Evolutionary conservation across 345 rosid genomes (phyloP).

Genomic region (Gossypium australe): DNA sequence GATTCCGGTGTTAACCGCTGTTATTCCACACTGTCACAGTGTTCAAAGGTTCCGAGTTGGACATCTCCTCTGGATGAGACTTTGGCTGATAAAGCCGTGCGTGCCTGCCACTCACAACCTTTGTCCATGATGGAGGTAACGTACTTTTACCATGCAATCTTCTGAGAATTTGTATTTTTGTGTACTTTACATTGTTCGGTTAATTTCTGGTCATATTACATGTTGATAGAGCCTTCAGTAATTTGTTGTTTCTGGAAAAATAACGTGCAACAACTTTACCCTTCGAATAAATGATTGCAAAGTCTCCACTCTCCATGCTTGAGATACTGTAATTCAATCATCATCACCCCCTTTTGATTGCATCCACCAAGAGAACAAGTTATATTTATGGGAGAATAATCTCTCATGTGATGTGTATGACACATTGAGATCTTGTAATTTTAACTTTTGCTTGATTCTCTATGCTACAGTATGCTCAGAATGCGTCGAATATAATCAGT

Average conservation of each 20-base stretch:
- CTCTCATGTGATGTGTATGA: not conserved
- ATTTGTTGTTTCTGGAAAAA: not conserved
- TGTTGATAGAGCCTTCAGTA: not conserved
- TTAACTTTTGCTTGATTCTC: conserved; percentile 11
- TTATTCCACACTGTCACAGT: conserved; percentile 73
- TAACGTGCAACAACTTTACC: not conserved
- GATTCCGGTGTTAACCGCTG: conserved; percentile 65
- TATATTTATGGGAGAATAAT: not conserved
- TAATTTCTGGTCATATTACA: not conserved
- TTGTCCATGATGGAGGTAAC: conserved; percentile 71
- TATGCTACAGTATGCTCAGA: conserved; percentile 58
- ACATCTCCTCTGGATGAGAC: conserved; percentile 53
- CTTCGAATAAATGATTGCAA: not conserved
- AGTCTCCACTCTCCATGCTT: not conserved
- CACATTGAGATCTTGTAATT: conserved; percentile 3
- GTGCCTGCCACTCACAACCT: conserved; percentile 84
- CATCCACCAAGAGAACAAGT: not conserved
- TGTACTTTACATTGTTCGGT: not conserved
- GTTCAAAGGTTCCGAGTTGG: conserved; percentile 42
- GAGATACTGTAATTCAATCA: not conserved
- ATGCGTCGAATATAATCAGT: conserved; percentile 65
- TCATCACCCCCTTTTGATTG: not conserved
- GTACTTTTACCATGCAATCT: not conserved
- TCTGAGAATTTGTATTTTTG: not conserved
- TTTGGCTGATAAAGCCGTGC: conserved; percentile 45